Base-by-base conservation (phyloP, 352 stramenopile species). In the Halophytophthora polymorphica region DNA sequence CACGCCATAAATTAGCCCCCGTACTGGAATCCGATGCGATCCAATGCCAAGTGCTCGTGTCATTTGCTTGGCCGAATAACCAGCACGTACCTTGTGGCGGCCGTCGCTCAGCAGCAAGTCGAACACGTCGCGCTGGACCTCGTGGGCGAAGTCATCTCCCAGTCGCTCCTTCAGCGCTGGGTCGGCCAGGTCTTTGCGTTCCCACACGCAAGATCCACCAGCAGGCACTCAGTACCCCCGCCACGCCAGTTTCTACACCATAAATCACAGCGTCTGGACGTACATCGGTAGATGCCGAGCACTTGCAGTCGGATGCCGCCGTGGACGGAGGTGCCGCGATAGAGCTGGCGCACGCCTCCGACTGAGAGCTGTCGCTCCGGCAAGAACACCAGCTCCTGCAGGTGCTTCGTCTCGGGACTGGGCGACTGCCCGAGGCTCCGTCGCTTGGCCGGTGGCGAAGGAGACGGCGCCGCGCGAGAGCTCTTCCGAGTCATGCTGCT, bases 41-140 rank as follows among this genome's bases (percentile, higher is more conserved):
- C 25, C 4, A 31, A 31, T 31, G 8, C 8, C 25, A 19, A 22
- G 33, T n/a, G 3, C 19, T 36, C 7, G 15, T 18, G 23, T 15
- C 4, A 25, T 14, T 36, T 11, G 13, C n/a, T 18, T 56, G 3
- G 29, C 18, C 1, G 25, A 31, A 2, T 11, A 36, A 28, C 23
- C 21, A 28, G 21, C 39, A 17, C 42, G 28, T 28, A 69, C 64
- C 50, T 84, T 85, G 41, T 69, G 48, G 13, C 41, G 47, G 0
- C 75, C 80, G 38, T 90, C 80, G 50, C 74, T 90, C 45, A 90
- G 28, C 13, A 90, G 42, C 35, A 87, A 33, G 48, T 90, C 80
- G 34, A 86, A 87, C 13, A 77, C 66, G 44, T 88, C 64, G 28
- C 47, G 53, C 3, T 69, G 53, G 28, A 60, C 39, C 1, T 19